Percentiles rank a stretch among this genome's conserved stretches.
phyloP scores from a whole-genome alignment of 441 rosid species.

The Macaranga tanarius region DNA sequence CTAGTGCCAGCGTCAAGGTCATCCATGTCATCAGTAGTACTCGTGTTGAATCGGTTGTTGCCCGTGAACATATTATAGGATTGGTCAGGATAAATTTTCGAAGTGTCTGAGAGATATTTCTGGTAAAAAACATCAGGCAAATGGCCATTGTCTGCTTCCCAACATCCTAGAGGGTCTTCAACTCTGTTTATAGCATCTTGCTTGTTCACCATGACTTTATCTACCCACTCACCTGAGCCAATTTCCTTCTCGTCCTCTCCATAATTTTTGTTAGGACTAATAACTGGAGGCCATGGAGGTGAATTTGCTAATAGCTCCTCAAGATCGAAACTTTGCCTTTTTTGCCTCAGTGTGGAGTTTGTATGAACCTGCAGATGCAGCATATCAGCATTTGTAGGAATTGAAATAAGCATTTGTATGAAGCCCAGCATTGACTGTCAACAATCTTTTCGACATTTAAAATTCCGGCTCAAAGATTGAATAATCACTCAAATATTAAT shows the following conservation, averaged over 20 bases:
- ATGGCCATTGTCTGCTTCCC: constrained; percentile 51
- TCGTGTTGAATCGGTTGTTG: constrained; percentile 41
- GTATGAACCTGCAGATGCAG: constrained; percentile 45
- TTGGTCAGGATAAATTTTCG: constrained; percentile 64
- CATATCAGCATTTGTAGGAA: background rate
- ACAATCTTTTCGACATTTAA: background rate
- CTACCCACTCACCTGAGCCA: constrained; percentile 85
- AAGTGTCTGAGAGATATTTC: constrained; percentile 63
- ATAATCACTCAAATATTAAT: background rate
- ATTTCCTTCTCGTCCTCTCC: constrained; percentile 72
- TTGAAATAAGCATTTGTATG: background rate
- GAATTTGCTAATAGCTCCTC: constrained; percentile 85
- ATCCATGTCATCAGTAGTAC: constrained; percentile 45
- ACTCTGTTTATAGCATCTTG: constrained; percentile 57
- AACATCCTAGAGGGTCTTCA: constrained; percentile 55
- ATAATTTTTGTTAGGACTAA: constrained; percentile 59
- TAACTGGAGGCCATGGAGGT: constrained; percentile 92
- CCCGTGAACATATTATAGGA: constrained; percentile 61
- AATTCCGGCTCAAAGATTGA: background rate
- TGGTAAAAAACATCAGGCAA: constrained; percentile 59
- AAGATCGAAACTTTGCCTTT: constrained; percentile 71
- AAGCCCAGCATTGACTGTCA: background rate
- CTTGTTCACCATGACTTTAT: constrained; percentile 94
- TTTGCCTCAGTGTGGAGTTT: constrained; percentile 50
- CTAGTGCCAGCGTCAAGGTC: constrained; percentile 89